Evolutionary conservation across 2,329 filamentous ascomycete species (phyloP), one percentile per base, ranked within the genome.

Genomic region (Aspergillus ruber): DNA sequence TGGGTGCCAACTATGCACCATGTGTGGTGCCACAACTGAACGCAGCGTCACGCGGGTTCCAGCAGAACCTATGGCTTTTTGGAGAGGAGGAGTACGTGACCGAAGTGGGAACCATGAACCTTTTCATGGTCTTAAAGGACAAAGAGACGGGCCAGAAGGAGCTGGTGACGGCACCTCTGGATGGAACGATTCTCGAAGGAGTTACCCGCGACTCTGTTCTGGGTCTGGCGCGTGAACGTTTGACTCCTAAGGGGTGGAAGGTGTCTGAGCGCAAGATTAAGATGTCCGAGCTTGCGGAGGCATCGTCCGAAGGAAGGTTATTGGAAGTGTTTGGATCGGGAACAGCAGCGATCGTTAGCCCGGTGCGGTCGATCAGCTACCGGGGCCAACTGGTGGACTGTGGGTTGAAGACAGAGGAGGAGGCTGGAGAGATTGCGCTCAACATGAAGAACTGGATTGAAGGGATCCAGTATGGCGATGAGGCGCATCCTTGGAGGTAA

Each of bases 91-190:
- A 97, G 69, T 95, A 85, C 63, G 85, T 97, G 49, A 98, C 93
- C 42, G 93, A 98, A 72, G 93, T 96, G 48, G 93, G 93, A 62
- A 97, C 93, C 49, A 98, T 98, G 93, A 98, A 98, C 74, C 83
- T 98, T 67, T 98, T 97, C 63, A 85, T 86, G 27, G 90, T 86
- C 38, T 73, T 97, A 59, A 83, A 83, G 73, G 83, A 94, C 75
- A 88, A 87, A 77, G 79, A 87, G 68, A 93, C 89, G 10, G 93
- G 91, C 6, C 81, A 90, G 73, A 91, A 90, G 64, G 90, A 96
- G 75, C 81, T 98, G 45, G 69, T 96, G 61, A 98, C 93, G n/a
- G 89, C 91, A 33, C 93, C 93, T 20, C 79, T 98, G 12, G 93
- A 98, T 67, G 93, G 93, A 44, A 98, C 91, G 25, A 98, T 98